Conservation (phyloP, 345 rosid species). For the Eucalyptus lansdowneana region DNA sequence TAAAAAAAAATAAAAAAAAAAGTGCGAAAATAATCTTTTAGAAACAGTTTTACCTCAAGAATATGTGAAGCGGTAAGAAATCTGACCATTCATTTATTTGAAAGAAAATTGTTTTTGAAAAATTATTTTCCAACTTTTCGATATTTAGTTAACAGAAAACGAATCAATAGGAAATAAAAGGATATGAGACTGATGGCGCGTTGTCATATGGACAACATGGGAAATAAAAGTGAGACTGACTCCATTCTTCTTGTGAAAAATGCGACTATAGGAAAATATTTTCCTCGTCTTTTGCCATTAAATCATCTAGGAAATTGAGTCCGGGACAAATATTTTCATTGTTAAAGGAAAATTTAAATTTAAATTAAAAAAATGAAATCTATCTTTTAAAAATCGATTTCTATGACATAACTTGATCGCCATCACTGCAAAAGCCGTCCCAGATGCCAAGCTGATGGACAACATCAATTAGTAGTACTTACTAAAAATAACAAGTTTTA, state of each 20-base stretch:
- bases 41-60: not conserved
- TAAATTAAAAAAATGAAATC: not conserved
- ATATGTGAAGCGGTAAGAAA: not conserved
- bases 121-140: not conserved
- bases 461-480: not conserved
- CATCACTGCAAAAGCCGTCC: not conserved
- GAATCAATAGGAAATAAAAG: too few relatives aligned
- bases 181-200: not conserved
- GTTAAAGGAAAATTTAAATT: not conserved
- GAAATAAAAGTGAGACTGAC: not conserved
- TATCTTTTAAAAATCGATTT: not conserved
- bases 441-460: not conserved
- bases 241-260: not conserved
- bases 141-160: not conserved
- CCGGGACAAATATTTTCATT: not conserved
- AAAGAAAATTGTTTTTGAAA: not conserved
- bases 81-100: not conserved
- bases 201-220: not conserved
- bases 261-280: not conserved
- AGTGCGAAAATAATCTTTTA: too few relatives aligned
- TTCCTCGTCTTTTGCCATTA: not conserved
- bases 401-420: not conserved
- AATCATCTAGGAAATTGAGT: not conserved
- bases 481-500: not conserved
- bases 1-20: too few relatives aligned